Evolutionary conservation across 345 rosid species (phyloP).

Genomic region (Schrenkiella parvula): DNA sequence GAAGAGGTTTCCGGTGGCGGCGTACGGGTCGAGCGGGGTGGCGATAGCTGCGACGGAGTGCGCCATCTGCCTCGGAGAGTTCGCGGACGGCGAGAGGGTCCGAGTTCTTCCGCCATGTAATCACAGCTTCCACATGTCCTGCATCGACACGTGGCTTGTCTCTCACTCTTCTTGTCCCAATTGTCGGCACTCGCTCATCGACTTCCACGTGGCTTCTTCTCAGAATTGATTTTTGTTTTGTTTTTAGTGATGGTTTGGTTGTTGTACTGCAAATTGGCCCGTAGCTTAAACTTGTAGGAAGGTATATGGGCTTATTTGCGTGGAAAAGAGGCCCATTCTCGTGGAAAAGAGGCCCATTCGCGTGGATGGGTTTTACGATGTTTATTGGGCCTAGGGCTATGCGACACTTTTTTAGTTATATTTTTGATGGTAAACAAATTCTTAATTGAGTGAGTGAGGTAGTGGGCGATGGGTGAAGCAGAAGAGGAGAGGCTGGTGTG

Average conservation of each 20-base stretch:
- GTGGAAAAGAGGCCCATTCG: no score
- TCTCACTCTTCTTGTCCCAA: slow-evolving; percentile 65
- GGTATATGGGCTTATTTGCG: no score
- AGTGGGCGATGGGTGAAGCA: neutral
- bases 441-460: no score
- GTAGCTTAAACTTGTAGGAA: no score
- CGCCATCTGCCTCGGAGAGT: slow-evolving; percentile 58
- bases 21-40: slow-evolving; percentile 35
- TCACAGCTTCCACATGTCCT: slow-evolving; percentile 53
- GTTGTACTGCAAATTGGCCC: no score
- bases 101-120: slow-evolving; percentile 58
- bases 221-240: no score
- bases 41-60: slow-evolving; percentile 44
- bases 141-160: slow-evolving; percentile 58
- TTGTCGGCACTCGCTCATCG: slow-evolving; percentile 42
- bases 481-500: slow-evolving; percentile 10
- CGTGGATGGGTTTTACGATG: no score
- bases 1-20: slow-evolving; percentile 56
- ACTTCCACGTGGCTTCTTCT: slow-evolving; percentile 26
- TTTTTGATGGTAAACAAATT: no score
- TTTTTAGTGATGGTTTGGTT: no score
- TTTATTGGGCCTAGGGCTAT: no score
- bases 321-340: no score
- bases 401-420: no score
- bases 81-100: slow-evolving; percentile 44